Percentiles rank a stretch among this genome's conserved stretches.
Conservation (phyloP, 2,329 filamentous ascomycete species). For the Xylariaceae sp. region DNA sequence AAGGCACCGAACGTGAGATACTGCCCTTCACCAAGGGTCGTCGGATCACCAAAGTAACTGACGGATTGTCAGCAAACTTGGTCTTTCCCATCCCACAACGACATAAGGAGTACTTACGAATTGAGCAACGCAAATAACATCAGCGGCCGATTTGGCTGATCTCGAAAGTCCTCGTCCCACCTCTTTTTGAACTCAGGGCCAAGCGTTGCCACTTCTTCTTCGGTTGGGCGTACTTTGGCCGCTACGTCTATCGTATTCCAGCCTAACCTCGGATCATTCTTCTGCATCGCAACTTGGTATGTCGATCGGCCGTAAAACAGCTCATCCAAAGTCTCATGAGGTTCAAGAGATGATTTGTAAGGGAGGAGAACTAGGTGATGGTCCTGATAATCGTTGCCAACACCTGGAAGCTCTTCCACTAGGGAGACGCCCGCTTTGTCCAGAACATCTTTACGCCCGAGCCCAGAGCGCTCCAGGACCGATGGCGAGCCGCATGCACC, state of each 20-base stretch:
- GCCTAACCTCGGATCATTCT: slow-evolving; percentile 40
- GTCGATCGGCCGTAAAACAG: slow-evolving; percentile 24
- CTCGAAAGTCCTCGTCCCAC: slow-evolving; percentile 50
- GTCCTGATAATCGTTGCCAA: slow-evolving; percentile 52
- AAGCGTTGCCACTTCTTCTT: slow-evolving; percentile 47
- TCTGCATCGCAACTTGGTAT: slow-evolving; percentile 22
- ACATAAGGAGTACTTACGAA: slow-evolving; percentile 26
- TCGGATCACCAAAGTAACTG: slow-evolving; percentile 6
- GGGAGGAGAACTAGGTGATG: slow-evolving; percentile 49
- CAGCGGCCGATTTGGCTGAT: slow-evolving; percentile 40
- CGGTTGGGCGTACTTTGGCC: slow-evolving; percentile 49
- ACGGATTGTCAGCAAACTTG: slow-evolving; percentile 13
- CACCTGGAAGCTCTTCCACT: slow-evolving; percentile 49
- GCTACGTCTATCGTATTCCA: slow-evolving; percentile 53
- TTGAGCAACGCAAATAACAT: slow-evolving; percentile 41
- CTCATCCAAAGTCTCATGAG: slow-evolving; percentile 43
- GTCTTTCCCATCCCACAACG: neutral
- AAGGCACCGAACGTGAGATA: slow-evolving; percentile 52
- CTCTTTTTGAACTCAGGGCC: slow-evolving; percentile 47
- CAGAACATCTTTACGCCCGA: slow-evolving; percentile 51
- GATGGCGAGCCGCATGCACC: slow-evolving; percentile 53
- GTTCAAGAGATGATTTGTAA: slow-evolving; percentile 46
- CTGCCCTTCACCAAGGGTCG: slow-evolving; percentile 32
- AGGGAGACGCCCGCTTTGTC: slow-evolving; percentile 43
- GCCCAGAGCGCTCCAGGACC: slow-evolving; percentile 61